Evolutionary conservation across 2,329 filamentous ascomycete genomes (phyloP), one percentile per base, ranked within the genome.

Genomic region (Nemania abortiva): DNA sequence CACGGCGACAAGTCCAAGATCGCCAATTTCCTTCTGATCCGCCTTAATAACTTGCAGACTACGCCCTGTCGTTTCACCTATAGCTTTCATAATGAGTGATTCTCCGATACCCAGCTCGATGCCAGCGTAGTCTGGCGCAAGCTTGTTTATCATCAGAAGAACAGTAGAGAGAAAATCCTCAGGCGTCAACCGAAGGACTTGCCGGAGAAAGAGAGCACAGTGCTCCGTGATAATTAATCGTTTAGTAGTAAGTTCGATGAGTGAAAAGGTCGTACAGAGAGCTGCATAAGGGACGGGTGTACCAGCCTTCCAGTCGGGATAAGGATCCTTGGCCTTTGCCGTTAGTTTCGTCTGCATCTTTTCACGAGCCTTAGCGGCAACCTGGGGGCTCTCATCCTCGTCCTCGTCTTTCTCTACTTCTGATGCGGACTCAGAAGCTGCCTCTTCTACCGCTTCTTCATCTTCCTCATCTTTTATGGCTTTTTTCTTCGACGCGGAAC

Each of bases 71-170:
- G 91, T 92, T 82, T 98, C 95, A 11, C 95, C 95, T 77, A 99
- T 97, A 5, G 96, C 93, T 80, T 98, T 99, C 95, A 98, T 98
- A 76, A 99, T 98, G 31, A 99, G 82, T 0, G 95, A 98, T 82
- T 99, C 96, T 65, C 96, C 96, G 75, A 99, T 99, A n/a, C 96
- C 96, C 34, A 99, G 87, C 81, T 99, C 96, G 71, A 99, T 95
- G 22, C 96, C 96, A 52, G 95, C 92, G 79, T 98, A 99, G 77
- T 99, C 96, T 2, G 96, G 95, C 2, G 96, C 96, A 29, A 99
- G 89, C 80, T 98, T 98, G 82, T 98, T 98, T 80, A 97, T 93
- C 96, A 99, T 98, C 34, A 99, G 88, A 71, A 97, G 86, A 27
- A 98, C 91, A 0, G 94, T 97, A 0, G 95, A 90, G 1, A 98